These are phyloP conservation scores for Chlorociboria aeruginascens DNA, from an alignment of 495 filamentous ascomycete species.

Conservation along the genomic window DNA sequence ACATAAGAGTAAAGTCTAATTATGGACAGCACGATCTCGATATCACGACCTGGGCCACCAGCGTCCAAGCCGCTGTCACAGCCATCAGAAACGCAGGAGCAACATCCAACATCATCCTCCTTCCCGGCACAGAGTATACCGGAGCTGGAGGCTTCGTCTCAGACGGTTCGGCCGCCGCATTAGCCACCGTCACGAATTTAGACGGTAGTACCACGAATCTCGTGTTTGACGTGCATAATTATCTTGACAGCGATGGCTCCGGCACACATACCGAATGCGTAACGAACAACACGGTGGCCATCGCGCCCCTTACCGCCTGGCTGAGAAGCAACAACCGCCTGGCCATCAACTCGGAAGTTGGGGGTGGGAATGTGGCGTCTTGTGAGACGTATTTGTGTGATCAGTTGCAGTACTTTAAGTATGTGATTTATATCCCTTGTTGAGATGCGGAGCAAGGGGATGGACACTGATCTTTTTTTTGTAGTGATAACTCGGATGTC, in stretches of 20 bases:
- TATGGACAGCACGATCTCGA: neutral
- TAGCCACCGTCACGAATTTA: constrained; percentile 40
- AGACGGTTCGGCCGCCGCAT: constrained; percentile 34
- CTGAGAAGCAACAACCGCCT: constrained; percentile 35
- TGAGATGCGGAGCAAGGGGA: constrained; percentile 20
- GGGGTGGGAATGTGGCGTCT: constrained; percentile 34
- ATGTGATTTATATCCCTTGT: neutral
- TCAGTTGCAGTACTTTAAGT: constrained; percentile 26
- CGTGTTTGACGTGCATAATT: constrained; percentile 44
- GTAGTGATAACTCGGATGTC: constrained; percentile 37
- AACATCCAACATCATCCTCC: constrained; percentile 3
- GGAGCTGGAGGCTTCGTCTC: constrained; percentile 31
- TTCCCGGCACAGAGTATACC: constrained; percentile 36
- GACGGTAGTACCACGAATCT: constrained; percentile 40
- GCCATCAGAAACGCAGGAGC: constrained; percentile 48
- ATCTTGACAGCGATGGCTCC: constrained; percentile 44
- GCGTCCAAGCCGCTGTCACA: constrained; percentile 42
- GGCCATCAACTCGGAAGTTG: constrained; percentile 42
- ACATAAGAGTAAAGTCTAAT: no score
- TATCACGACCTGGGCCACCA: constrained; percentile 31
- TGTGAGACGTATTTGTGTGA: constrained; percentile 29
- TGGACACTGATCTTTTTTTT: neutral
- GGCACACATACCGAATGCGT: constrained; percentile 40
- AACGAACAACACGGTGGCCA: constrained; percentile 38
- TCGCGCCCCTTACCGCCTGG: constrained; percentile 34